Evolutionary conservation across 2,329 filamentous ascomycete genomes (phyloP).

Genomic region (Aspergillus chevalieri): DNA sequence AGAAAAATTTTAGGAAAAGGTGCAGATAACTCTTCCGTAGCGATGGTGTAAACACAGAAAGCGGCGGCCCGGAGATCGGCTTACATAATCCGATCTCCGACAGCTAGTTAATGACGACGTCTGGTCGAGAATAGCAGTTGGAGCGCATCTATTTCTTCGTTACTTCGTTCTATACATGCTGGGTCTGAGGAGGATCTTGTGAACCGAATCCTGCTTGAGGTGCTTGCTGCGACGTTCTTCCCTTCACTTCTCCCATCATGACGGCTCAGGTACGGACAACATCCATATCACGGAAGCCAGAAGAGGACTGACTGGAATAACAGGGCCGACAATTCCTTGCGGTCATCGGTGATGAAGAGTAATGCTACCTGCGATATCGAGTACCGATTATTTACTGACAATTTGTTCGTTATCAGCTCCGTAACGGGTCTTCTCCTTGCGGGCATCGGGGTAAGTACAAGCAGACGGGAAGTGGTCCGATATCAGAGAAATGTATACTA

Average conservation of each 20-base stretch:
- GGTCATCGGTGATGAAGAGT: constrained; percentile 91
- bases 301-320: constrained; percentile 23
- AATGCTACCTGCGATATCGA: constrained; percentile 5
- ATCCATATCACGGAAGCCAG: constrained; percentile 45
- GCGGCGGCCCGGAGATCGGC: neutral
- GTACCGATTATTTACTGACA: constrained; percentile 5
- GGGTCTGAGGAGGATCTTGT: neutral
- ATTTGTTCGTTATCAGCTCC: constrained; percentile 54
- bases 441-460: constrained; percentile 72
- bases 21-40: constrained; percentile 1
- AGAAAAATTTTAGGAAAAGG: neutral
- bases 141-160: neutral
- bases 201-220: neutral
- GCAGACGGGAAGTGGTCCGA: neutral
- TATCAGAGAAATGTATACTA: neutral
- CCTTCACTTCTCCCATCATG: constrained; percentile 39
- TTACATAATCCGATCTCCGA: constrained; percentile 15
- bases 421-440: constrained; percentile 93
- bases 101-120: constrained; percentile 11
- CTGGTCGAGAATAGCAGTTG: neutral
- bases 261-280: constrained; percentile 48
- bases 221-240: neutral
- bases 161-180: neutral
- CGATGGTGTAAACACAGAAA: constrained; percentile 8
- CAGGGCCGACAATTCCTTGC: constrained; percentile 92